These are phyloP conservation scores for Candida cerambycidarum DNA, from an alignment of 805 yeast species.

Conservation along the genomic window DNA sequence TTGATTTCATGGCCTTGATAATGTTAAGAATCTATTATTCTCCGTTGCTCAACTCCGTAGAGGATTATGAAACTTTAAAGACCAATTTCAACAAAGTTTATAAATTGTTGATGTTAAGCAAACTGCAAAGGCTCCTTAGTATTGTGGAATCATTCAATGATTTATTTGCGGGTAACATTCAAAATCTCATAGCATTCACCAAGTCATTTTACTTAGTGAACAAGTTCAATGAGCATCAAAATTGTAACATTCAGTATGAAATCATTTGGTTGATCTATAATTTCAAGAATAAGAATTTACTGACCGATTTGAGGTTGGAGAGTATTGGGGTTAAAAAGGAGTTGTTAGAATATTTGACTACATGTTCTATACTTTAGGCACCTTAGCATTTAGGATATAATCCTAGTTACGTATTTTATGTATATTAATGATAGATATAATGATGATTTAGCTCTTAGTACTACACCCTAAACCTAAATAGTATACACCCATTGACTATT, in stretches of 20 bases:
- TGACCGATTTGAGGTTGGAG: conserved; percentile 24
- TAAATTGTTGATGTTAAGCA: conserved; percentile 17
- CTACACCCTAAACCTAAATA: too few species aligned
- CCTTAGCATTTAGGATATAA: too few species aligned
- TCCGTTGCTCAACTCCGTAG: conserved; percentile 25
- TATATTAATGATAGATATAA: background rate
- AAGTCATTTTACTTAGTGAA: conserved; percentile 30
- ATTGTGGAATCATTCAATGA: conserved; percentile 25
- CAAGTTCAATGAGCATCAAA: conserved; percentile 34
- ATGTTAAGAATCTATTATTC: conserved; percentile 33
- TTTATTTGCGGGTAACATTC: conserved; percentile 15
- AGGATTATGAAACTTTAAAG: conserved; percentile 27
- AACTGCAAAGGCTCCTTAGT: conserved; percentile 16
- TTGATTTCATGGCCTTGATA: conserved; percentile 32
- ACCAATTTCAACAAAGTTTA: conserved; percentile 22
- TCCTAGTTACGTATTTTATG: too few species aligned
- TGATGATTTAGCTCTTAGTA: too few species aligned
- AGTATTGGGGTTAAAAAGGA: conserved; percentile 26
- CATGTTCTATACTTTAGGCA: conserved; percentile 1
- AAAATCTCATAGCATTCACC: conserved; percentile 17
- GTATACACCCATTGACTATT: conserved; percentile 50
- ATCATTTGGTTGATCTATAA: conserved; percentile 39
- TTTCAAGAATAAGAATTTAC: conserved; percentile 13
- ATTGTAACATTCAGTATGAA: conserved; percentile 38
- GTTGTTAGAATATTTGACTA: conserved; percentile 13